A percentile compares a stretch with the other conserved stretches of the same genome.
These are phyloP conservation scores for Paracorniculantispora psalliotae DNA, from an alignment of 2,329 filamentous ascomycete genomes.

Conservation along the genomic window DNA sequence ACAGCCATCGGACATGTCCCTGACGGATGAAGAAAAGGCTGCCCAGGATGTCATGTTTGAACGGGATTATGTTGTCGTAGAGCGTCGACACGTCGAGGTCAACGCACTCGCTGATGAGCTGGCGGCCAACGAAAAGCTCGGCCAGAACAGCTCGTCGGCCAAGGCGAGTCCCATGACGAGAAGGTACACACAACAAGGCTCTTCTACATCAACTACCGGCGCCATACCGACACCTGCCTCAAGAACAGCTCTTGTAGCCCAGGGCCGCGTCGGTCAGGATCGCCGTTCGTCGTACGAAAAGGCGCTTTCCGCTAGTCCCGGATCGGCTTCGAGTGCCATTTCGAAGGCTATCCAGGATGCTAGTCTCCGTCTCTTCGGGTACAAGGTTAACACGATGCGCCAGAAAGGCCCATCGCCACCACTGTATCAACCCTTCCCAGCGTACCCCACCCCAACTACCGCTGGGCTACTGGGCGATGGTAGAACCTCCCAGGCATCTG, in stretches of 20 bases:
- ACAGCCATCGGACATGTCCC: constrained; percentile 21
- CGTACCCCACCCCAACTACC: constrained; percentile 65
- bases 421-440: constrained; percentile 75
- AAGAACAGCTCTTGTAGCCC: constrained; percentile 68
- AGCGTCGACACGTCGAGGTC: constrained; percentile 92
- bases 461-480: constrained; percentile 63
- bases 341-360: constrained; percentile 94
- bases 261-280: constrained; percentile 65
- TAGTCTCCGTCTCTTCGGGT: constrained; percentile 67
- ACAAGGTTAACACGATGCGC: constrained; percentile 63
- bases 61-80: constrained; percentile 91
- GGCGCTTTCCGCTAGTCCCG: constrained; percentile 60
- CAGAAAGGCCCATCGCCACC: constrained; percentile 67
- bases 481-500: constrained; percentile 49
- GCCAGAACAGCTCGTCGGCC: constrained; percentile 44
- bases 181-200: constrained; percentile 72
- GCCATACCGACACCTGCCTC: constrained; percentile 63
- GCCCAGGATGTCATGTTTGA: constrained; percentile 88
- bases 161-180: constrained; percentile 63
- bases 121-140: constrained; percentile 69
- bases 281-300: constrained; percentile 78
- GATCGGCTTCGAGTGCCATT: constrained; percentile 81
- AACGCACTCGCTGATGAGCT: constrained; percentile 96
- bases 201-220: constrained; percentile 63
- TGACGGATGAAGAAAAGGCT: constrained; percentile 62